Percentiles rank a stretch among this genome's conserved stretches.
Conservation (phyloP, 1,284 basidiomycete genomes). For the Tausonia pullulans region DNA sequence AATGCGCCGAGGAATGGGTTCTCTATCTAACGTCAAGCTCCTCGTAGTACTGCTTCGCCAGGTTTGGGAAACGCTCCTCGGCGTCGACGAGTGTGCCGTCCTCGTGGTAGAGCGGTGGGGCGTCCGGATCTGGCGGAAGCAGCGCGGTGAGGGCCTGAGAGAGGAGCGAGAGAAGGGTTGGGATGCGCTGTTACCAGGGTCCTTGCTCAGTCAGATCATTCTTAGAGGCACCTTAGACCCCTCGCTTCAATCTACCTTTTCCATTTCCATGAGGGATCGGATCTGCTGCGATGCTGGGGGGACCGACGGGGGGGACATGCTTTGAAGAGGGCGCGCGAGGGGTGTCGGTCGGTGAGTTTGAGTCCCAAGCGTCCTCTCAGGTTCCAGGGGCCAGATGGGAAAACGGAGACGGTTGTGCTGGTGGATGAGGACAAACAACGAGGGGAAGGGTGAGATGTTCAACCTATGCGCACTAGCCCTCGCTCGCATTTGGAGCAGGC, state of each 20-base stretch:
- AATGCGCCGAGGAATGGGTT: not conserved
- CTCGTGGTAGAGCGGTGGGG: not conserved
- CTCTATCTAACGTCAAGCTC: slow-evolving; percentile 3
- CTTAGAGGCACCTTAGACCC: not conserved
- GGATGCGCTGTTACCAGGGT: not conserved
- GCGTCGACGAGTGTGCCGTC: not conserved
- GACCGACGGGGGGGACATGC: not conserved
- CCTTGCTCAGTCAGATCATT: not conserved
- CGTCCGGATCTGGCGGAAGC: slow-evolving; percentile 1
- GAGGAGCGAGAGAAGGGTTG: not conserved
- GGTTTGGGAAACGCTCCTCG: not conserved
- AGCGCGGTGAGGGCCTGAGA: not conserved
- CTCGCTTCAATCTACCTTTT: not conserved
- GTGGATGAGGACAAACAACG: not conserved
- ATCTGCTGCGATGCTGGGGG: not conserved
- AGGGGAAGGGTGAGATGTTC: not conserved
- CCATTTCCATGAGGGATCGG: not conserved
- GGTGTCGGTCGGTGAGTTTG: not conserved
- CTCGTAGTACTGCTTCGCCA: not conserved
- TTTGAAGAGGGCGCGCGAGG: not conserved
- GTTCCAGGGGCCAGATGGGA: not conserved
- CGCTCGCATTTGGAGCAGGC: too few relatives aligned
- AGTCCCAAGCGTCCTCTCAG: not conserved
- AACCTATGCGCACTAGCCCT: too few relatives aligned
- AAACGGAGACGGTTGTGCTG: too few relatives aligned